These are phyloP conservation scores for Phytophthora kernoviae DNA, from an alignment of 352 stramenopile species.

Conservation along the genomic window DNA sequence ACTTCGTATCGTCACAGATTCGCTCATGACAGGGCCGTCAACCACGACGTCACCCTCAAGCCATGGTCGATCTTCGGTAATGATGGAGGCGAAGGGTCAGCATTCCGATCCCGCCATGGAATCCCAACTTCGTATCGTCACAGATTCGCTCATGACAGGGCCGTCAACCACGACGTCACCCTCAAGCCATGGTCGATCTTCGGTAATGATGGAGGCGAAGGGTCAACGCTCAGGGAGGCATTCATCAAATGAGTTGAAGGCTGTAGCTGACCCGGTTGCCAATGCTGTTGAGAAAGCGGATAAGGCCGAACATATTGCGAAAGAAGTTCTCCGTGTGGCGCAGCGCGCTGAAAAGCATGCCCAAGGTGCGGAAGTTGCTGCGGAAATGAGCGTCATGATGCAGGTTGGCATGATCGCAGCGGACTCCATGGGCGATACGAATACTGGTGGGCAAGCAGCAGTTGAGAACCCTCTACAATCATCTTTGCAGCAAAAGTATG, in stretches of 20 bases:
- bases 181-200: too few species aligned
- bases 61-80: too few species aligned
- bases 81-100: background rate
- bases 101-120: too few species aligned
- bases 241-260: background rate
- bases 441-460: background rate
- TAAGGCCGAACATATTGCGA: conserved; percentile 7
- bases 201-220: conserved; percentile 11
- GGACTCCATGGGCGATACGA: background rate
- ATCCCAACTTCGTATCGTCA: background rate
- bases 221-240: background rate
- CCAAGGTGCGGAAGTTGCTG: conserved; percentile 3
- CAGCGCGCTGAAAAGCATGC: background rate
- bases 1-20: background rate
- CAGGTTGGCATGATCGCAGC: background rate
- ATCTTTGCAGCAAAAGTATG: background rate
- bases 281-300: conserved; percentile 9
- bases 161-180: too few species aligned
- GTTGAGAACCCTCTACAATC: conserved; percentile 3
- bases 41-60: too few species aligned
- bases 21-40: background rate
- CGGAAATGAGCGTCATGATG: conserved; percentile 4
- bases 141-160: background rate
- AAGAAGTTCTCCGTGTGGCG: background rate
- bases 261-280: background rate